phyloP scores from a whole-genome alignment of 2,329 filamentous ascomycete species.

The Thelonectria blattea region DNA sequence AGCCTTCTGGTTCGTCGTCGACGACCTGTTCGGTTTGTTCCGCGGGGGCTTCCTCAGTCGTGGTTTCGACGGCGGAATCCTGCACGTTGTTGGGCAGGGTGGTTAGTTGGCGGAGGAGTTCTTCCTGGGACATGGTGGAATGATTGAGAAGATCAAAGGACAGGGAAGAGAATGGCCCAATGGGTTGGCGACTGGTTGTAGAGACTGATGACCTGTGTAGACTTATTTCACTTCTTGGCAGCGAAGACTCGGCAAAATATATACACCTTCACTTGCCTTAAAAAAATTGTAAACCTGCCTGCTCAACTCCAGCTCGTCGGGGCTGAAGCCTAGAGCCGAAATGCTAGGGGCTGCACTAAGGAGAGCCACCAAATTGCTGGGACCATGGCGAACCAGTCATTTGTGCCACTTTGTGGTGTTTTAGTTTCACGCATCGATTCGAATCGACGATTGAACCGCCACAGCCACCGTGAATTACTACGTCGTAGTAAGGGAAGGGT shows the following conservation, averaged over 20 bases:
- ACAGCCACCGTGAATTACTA: no score
- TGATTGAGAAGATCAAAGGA: not conserved
- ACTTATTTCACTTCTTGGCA: not conserved
- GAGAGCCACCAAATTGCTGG: not conserved
- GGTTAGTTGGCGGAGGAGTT: not conserved
- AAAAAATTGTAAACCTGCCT: not conserved
- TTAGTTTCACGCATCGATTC: not conserved
- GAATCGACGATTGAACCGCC: no score
- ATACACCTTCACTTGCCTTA: not conserved
- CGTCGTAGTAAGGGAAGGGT: no score
- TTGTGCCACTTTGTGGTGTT: not conserved
- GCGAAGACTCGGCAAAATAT: not conserved
- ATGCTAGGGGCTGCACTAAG: not conserved
- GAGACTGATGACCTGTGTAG: no score
- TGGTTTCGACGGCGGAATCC: not conserved
- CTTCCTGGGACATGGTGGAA: not conserved
- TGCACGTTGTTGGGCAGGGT: not conserved
- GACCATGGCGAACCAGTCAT: not conserved
- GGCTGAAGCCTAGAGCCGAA: not conserved
- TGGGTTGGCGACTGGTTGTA: no score
- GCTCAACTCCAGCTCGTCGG: not conserved
- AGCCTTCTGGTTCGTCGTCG: slow-evolving; percentile 4
- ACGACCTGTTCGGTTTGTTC: not conserved
- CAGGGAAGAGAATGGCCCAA: no score
- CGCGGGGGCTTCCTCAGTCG: not conserved